Percentiles rank a stretch among this genome's conserved stretches.
Evolutionary conservation across 2,329 filamentous ascomycete species (phyloP).

Genomic region (Trichoderma brevicompactum): DNA sequence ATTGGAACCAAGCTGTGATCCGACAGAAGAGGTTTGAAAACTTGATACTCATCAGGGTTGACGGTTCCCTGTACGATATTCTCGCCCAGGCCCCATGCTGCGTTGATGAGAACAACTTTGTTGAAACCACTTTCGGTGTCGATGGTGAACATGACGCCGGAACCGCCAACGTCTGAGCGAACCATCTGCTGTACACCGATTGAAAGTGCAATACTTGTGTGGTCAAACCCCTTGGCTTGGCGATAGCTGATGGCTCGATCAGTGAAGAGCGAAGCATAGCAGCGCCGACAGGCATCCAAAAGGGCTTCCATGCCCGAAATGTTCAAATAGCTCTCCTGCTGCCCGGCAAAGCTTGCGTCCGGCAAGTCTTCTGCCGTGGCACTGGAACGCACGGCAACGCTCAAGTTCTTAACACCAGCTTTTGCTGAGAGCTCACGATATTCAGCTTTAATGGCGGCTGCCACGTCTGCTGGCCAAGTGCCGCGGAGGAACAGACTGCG

Average conservation of each 20-base stretch:
- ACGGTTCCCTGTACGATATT: slow-evolving; percentile 46
- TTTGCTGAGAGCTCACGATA: slow-evolving; percentile 39
- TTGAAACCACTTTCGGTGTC: slow-evolving; percentile 47
- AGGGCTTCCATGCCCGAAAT: slow-evolving; percentile 40
- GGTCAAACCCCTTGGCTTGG: slow-evolving; percentile 37
- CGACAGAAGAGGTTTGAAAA: slow-evolving; percentile 44
- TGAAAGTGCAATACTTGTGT: slow-evolving; percentile 38
- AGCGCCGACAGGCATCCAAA: slow-evolving; percentile 43
- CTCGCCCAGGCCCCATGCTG: slow-evolving; percentile 45
- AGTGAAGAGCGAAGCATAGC: slow-evolving; percentile 47
- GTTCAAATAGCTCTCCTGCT: slow-evolving; percentile 46
- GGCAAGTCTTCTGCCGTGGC: slow-evolving; percentile 47
- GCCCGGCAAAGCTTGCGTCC: slow-evolving; percentile 46
- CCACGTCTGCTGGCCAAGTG: slow-evolving; percentile 39
- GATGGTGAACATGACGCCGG: slow-evolving; percentile 48
- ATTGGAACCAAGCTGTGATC: slow-evolving; percentile 39
- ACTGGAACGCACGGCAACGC: slow-evolving; percentile 46
- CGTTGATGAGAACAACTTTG: slow-evolving; percentile 46
- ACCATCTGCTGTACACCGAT: slow-evolving; percentile 41
- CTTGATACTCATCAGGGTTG: slow-evolving; percentile 46
- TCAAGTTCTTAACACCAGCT: slow-evolving; percentile 33
- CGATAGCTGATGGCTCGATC: slow-evolving; percentile 45
- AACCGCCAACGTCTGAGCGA: slow-evolving; percentile 42
- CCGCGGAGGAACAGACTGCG: slow-evolving; percentile 41
- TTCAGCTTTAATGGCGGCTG: slow-evolving; percentile 36